Percentiles rank a stretch among this genome's conserved stretches.
Conservation (phyloP, 495 filamentous ascomycete genomes). For the Zalerion maritima region DNA sequence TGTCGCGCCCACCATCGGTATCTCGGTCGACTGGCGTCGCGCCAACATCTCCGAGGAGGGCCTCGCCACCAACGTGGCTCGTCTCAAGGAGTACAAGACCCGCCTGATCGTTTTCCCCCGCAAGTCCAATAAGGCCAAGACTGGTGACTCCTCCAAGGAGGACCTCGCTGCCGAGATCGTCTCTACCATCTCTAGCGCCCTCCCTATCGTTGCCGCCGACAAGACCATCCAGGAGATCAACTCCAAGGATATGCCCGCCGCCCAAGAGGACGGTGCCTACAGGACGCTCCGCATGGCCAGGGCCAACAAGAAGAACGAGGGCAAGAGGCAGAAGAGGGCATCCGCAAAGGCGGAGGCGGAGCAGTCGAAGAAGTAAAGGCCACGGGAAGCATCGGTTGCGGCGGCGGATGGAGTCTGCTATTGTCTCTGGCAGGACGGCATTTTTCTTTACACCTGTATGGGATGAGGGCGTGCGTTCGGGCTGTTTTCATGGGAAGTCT, state of each 20-base stretch:
- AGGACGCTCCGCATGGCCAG: slow-evolving; percentile 71
- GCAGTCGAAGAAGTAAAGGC: slow-evolving; percentile 75
- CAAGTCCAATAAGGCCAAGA: slow-evolving; percentile 82
- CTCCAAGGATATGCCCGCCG: slow-evolving; percentile 62
- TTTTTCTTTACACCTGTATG: slow-evolving; percentile 22
- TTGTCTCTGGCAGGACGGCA: slow-evolving; percentile 19
- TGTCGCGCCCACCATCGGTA: slow-evolving; percentile 87
- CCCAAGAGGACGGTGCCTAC: slow-evolving; percentile 68
- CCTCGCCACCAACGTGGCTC: slow-evolving; percentile 83
- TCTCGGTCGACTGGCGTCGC: slow-evolving; percentile 90
- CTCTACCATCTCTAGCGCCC: slow-evolving; percentile 37
- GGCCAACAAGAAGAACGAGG: slow-evolving; percentile 65
- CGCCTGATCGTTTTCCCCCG: slow-evolving; percentile 96
- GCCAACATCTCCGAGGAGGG: slow-evolving; percentile 91
- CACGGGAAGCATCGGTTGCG: slow-evolving; percentile 16
- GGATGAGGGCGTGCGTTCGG: slow-evolving; percentile 11
- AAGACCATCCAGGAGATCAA: slow-evolving; percentile 60
- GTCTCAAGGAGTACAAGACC: slow-evolving; percentile 87
- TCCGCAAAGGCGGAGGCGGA: slow-evolving; percentile 84
- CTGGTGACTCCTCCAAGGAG: slow-evolving; percentile 72
- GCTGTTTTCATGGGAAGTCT: slow-evolving; percentile 17
- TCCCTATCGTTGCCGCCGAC: slow-evolving; percentile 58
- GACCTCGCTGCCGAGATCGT: slow-evolving; percentile 68
- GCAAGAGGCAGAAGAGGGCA: slow-evolving; percentile 82
- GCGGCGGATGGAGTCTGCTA: slow-evolving; percentile 32